Percentiles rank a stretch among this genome's conserved stretches.
Evolutionary conservation across 2,329 filamentous ascomycete genomes (phyloP).

Genomic region (Pseudogymnoascus sp.): DNA sequence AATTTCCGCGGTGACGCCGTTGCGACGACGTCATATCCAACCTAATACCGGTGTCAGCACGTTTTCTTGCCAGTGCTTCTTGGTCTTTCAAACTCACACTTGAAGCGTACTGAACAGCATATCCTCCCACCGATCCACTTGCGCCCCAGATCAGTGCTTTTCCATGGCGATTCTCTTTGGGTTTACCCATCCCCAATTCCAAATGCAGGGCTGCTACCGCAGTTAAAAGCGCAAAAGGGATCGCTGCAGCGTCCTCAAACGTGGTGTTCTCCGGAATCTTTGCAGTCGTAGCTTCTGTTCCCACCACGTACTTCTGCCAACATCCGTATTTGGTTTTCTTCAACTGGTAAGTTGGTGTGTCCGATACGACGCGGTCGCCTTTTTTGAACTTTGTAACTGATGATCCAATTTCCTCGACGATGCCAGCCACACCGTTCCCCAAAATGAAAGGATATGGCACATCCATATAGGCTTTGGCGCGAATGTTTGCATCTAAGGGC

Average conservation of each 20-base stretch:
- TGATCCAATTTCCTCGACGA: conserved; percentile 44
- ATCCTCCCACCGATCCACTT: conserved; percentile 17
- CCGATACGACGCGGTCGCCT: conserved; percentile 43
- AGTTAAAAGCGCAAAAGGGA: conserved; percentile 20
- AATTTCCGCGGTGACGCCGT: conserved; percentile 19
- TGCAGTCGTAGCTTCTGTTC: conserved; percentile 25
- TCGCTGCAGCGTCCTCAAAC: conserved; percentile 19
- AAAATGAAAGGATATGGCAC: conserved; percentile 33
- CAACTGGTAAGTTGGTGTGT: background rate
- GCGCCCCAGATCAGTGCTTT: conserved; percentile 21
- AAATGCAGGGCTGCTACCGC: conserved; percentile 17
- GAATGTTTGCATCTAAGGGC: conserved; percentile 29
- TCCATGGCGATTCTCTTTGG: background rate
- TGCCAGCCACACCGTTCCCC: conserved; percentile 48
- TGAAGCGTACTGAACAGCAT: conserved; percentile 17
- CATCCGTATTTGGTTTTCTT: conserved; percentile 18
- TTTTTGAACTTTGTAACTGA: conserved; percentile 35
- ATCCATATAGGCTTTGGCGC: conserved; percentile 32
- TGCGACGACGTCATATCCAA: conserved; percentile 18
- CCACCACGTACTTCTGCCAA: conserved; percentile 33
- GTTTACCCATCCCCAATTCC: background rate
- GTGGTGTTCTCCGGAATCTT: conserved; percentile 17
- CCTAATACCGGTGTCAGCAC: background rate
- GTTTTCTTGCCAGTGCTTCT: background rate
- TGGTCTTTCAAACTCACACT: background rate